phyloP scores from a whole-genome alignment of 2,329 filamentous ascomycete species.

The Penicillium oxalicum region DNA sequence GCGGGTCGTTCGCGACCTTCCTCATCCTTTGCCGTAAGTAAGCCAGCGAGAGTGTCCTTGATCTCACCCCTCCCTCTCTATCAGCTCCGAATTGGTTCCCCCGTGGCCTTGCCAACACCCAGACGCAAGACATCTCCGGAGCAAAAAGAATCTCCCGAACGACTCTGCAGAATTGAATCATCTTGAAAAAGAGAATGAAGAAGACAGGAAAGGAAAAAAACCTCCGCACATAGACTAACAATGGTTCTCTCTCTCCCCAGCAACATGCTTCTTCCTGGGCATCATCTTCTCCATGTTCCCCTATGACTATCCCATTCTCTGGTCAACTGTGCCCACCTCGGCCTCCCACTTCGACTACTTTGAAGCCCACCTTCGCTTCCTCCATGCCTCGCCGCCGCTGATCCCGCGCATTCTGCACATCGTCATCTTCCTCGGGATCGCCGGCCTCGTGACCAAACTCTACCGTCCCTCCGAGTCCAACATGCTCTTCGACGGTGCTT shows the following conservation, averaged over 20 bases:
- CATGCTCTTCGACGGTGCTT: constrained; percentile 82
- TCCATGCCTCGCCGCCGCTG: constrained; percentile 84
- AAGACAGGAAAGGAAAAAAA: no score
- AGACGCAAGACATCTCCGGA: no score
- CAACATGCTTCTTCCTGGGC: constrained; percentile 94
- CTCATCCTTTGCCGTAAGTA: constrained; percentile 87
- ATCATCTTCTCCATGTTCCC: constrained; percentile 95
- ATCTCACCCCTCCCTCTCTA: constrained; percentile 21
- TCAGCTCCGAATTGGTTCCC: no score
- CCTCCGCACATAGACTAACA: not conserved
- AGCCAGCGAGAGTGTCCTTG: no score
- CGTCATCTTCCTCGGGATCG: constrained; percentile 78
- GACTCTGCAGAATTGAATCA: no score
- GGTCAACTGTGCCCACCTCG: constrained; percentile 39
- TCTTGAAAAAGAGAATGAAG: no score
- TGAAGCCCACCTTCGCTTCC: constrained; percentile 82
- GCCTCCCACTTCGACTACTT: constrained; percentile 72
- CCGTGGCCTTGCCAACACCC: no score
- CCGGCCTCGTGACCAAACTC: constrained; percentile 88
- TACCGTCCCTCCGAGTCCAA: constrained; percentile 92
- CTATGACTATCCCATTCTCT: constrained; percentile 59
- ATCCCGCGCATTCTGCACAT: constrained; percentile 93
- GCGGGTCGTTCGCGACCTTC: constrained; percentile 82
- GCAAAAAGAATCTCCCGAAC: no score
- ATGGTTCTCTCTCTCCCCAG: constrained; percentile 39